phyloP scores from a whole-genome alignment of 495 filamentous ascomycete genomes.

The Penicillium malachiteum region DNA sequence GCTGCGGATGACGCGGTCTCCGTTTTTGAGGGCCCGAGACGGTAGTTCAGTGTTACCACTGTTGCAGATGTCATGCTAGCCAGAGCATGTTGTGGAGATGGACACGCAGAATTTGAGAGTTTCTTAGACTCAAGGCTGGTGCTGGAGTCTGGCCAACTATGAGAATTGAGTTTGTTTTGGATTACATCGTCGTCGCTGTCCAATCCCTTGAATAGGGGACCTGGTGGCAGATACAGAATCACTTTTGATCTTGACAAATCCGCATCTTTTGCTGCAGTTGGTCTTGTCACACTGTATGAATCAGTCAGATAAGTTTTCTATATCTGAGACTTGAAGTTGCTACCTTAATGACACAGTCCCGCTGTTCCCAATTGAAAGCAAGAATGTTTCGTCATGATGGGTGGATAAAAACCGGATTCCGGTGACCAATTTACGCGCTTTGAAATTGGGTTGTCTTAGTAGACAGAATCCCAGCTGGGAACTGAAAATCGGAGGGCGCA shows the following conservation, averaged over 20 bases:
- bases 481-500: slow-evolving; percentile 11
- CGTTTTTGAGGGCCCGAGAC: slow-evolving; percentile 44
- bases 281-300: slow-evolving; percentile 27
- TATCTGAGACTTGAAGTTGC: background rate
- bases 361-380: slow-evolving; percentile 35
- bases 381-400: slow-evolving; percentile 18
- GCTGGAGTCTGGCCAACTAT: background rate
- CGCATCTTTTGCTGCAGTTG: slow-evolving; percentile 1
- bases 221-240: slow-evolving; percentile 39
- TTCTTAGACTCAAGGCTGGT: background rate
- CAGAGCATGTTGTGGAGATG: slow-evolving; percentile 24
- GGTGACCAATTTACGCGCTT: background rate
- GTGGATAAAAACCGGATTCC: background rate
- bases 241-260: slow-evolving; percentile 23
- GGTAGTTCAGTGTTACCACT: slow-evolving; percentile 44
- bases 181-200: background rate
- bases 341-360: slow-evolving; percentile 34
- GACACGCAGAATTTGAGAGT: background rate
- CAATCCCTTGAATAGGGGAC: slow-evolving; percentile 28
- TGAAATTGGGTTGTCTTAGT: background rate
- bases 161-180: background rate
- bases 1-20: slow-evolving; percentile 4
- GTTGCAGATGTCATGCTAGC: slow-evolving; percentile 31
- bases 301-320: background rate
- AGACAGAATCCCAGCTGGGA: background rate